phyloP scores from a whole-genome alignment of 2,329 filamentous ascomycete genomes.

The Fusarium redolens region DNA sequence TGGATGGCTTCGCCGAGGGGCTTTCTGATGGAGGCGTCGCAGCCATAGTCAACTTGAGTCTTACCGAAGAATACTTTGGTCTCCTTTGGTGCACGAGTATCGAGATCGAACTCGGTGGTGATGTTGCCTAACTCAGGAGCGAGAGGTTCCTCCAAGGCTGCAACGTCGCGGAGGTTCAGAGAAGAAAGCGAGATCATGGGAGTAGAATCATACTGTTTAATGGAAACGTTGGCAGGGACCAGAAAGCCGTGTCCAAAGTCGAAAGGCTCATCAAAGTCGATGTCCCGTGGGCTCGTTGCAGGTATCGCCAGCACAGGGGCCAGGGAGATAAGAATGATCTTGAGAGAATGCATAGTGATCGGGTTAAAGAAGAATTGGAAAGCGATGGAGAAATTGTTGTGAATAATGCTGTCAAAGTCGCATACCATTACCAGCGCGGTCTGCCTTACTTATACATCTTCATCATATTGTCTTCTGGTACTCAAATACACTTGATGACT shows the following conservation, averaged over 20 bases:
- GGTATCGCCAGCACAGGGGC: not conserved
- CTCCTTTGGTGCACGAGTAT: not conserved
- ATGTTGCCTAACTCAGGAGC: not conserved
- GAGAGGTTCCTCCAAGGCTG: not conserved
- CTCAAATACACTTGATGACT: not conserved
- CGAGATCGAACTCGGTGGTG: not conserved
- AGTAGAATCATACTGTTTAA: not conserved
- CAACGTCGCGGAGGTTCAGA: not conserved
- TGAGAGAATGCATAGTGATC: not conserved
- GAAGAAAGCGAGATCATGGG: not conserved
- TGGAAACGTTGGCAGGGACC: not conserved
- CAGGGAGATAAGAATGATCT: not conserved
- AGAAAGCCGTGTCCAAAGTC: not conserved
- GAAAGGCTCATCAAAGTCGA: not conserved
- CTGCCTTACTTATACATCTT: not conserved
- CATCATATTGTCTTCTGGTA: fast-evolving
- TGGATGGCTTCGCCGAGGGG: not conserved
- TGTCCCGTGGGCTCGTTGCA: not conserved
- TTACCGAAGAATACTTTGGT: not conserved
- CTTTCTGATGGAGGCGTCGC: not conserved
- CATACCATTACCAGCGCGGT: fast-evolving
- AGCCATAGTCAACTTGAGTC: not conserved
- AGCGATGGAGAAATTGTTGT: too few species aligned
- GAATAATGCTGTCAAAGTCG: fast-evolving
- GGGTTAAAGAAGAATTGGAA: too few species aligned